phyloP scores from a whole-genome alignment of 768 basidiomycete genomes.

The Termitomyces sp. region DNA sequence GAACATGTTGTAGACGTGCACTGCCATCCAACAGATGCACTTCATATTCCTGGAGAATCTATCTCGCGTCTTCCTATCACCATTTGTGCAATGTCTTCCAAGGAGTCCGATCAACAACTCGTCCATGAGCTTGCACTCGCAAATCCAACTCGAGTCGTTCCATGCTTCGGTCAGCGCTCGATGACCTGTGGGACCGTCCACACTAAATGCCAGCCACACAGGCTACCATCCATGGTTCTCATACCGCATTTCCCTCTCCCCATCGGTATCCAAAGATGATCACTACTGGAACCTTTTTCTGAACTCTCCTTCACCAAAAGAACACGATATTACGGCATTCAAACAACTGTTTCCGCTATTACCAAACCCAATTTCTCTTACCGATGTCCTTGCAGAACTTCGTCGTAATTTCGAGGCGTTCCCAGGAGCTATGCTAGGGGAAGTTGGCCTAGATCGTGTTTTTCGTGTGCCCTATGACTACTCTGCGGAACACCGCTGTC shows the following conservation, averaged over 20 bases:
- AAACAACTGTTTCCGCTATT: constrained; percentile 53
- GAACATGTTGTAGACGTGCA: constrained; percentile 80
- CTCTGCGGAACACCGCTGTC: constrained; percentile 38
- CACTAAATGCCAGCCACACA: constrained; percentile 22
- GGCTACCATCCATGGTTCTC: constrained; percentile 96
- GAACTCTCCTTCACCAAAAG: constrained; percentile 14
- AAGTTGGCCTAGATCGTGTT: constrained; percentile 84
- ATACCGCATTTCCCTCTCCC: constrained; percentile 58
- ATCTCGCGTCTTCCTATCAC: constrained; percentile 57
- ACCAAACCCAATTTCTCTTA: constrained; percentile 66
- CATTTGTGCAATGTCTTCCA: constrained; percentile 81
- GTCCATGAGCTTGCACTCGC: constrained; percentile 60
- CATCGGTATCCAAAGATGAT: constrained; percentile 44
- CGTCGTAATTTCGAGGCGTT: constrained; percentile 53
- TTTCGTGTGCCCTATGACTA: constrained; percentile 68
- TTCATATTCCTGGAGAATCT: constrained; percentile 32
- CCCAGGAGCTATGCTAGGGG: constrained; percentile 80
- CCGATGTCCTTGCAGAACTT: constrained; percentile 53
- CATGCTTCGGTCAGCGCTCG: constrained; percentile 73
- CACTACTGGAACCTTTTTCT: constrained; percentile 78
- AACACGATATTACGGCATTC: constrained; percentile 37
- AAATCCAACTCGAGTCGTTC: constrained; percentile 66
- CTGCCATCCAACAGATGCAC: constrained; percentile 87
- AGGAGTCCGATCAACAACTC: constrained; percentile 57
- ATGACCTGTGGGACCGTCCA: constrained; percentile 7